Evolutionary conservation across 768 basidiomycete genomes (phyloP), one percentile per base, ranked within the genome.

Genomic region (Macrolepiota fuliginosa): DNA sequence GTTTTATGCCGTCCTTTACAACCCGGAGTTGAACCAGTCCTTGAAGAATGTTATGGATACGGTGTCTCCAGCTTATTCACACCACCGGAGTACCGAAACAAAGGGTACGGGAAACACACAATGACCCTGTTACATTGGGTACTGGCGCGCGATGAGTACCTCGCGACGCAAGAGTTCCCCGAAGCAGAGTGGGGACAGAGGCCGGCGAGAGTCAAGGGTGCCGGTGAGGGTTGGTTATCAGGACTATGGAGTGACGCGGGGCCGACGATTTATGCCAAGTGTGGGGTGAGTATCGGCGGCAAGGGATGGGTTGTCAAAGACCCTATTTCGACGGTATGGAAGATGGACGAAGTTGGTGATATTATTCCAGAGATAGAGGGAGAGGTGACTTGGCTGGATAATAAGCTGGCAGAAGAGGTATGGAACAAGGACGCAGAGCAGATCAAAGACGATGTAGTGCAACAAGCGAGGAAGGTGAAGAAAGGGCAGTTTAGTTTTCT

Each of bases 31-130:
- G 29, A 32, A 32, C 29, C 29, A 7, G 29, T 32, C 36, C 61
- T 66, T 0, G 70, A 78, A 53, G 67, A 74, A 50, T 78, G 77
- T 0, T 62, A 72, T 10, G 79, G 81, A 45, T 87, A 87, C 62
- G 83, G 72, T 1, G 71, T 89, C 42, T 84, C 85, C 0, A 78
- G 79, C 3, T 84, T 88, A 9, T 89, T 79, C 69, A 87, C 85
- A 4, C 81, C 83, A 15, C 68, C 75, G 0, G 57, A 66, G 35
- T 76, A 84, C 19, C 78, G 85, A 58, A 72, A 78, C 11, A 80
- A 80, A 56, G 86, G 88, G 19, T 88, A 86, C 63, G 86, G 82
- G 9, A 68, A 69, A 11, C 83, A 85, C 62, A 86, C 87, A 85
- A 86, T 88, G 86, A 75, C 79, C 12, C 77, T 89, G 24, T 58